Conservation (phyloP, 2,329 filamentous ascomycete species). For the Aspergillus sp. region DNA sequence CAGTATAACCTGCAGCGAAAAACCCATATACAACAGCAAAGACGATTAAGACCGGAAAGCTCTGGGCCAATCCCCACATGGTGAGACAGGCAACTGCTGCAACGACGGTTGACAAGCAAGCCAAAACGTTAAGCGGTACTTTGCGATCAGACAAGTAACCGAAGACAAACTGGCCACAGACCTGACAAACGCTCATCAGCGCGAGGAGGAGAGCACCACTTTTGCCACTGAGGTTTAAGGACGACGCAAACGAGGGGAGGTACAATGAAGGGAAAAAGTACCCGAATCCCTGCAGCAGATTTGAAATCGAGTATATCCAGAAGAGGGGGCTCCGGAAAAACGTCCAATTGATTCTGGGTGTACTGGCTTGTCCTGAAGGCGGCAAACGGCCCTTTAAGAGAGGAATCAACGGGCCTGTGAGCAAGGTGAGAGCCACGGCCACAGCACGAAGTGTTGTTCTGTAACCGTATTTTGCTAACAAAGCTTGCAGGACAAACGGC, state of each 20-base stretch:
- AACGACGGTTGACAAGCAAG: too few relatives aligned
- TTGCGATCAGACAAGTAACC: too few relatives aligned
- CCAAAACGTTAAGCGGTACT: too few relatives aligned
- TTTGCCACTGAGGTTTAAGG: too few relatives aligned
- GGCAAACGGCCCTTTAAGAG: constrained; percentile 37
- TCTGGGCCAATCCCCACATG: too few relatives aligned
- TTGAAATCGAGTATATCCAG: constrained; percentile 5
- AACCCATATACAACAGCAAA: too few relatives aligned
- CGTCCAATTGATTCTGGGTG: neutral
- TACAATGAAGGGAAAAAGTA: constrained; percentile 6
- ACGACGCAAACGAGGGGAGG: neutral
- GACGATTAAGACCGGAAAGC: too few relatives aligned
- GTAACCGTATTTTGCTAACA: constrained; percentile 43
- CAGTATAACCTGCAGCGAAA: too few relatives aligned
- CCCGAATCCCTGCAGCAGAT: constrained; percentile 4
- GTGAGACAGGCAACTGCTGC: too few relatives aligned
- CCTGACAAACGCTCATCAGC: too few relatives aligned
- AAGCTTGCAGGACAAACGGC: neutral
- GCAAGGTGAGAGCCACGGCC: constrained; percentile 31
- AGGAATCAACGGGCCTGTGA: constrained; percentile 25
- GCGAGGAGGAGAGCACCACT: too few relatives aligned
- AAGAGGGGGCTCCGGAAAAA: constrained; percentile 2
- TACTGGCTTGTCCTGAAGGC: neutral
- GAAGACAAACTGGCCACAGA: too few relatives aligned
- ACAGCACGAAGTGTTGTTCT: constrained; percentile 47